Evolutionary conservation across 495 filamentous ascomycete genomes (phyloP).

Genomic region (Aspergillus indologenus): DNA sequence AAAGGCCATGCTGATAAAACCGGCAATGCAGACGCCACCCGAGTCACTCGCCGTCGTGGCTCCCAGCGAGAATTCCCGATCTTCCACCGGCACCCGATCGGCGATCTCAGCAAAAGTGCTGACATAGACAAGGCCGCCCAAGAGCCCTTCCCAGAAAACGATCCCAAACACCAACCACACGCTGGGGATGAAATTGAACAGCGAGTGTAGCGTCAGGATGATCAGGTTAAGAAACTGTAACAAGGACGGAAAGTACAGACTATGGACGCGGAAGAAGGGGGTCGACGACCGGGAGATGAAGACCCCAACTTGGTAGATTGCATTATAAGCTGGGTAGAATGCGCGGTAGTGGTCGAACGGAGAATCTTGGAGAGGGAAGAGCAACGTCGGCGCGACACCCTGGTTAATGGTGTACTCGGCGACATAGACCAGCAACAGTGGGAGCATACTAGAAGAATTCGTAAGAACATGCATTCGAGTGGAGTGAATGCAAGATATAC

Average conservation of each 20-base stretch:
- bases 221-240: constrained; percentile 78
- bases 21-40: constrained; percentile 84
- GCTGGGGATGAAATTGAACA: constrained; percentile 75
- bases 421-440: constrained; percentile 86
- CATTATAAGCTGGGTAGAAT: constrained; percentile 91
- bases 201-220: constrained; percentile 68
- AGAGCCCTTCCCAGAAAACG: constrained; percentile 92
- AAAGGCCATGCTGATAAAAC: constrained; percentile 79
- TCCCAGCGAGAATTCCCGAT: constrained; percentile 85
- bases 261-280: constrained; percentile 77
- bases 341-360: constrained; percentile 79
- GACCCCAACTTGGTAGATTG: constrained; percentile 90
- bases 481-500: constrained; percentile 15
- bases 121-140: constrained; percentile 90
- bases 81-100: constrained; percentile 67
- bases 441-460: constrained; percentile 66
- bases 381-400: constrained; percentile 80
- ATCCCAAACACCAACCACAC: constrained; percentile 79
- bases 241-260: constrained; percentile 78
- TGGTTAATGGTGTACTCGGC: constrained; percentile 97
- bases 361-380: constrained; percentile 72
- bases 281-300: constrained; percentile 90
- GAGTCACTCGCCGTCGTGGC: constrained; percentile 92
- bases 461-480: constrained; percentile 23
- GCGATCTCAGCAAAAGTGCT: constrained; percentile 93